These are phyloP conservation scores for Chaetomiaceae sp. DNA, from an alignment of 2,329 filamentous ascomycete species.

Conservation along the genomic window DNA sequence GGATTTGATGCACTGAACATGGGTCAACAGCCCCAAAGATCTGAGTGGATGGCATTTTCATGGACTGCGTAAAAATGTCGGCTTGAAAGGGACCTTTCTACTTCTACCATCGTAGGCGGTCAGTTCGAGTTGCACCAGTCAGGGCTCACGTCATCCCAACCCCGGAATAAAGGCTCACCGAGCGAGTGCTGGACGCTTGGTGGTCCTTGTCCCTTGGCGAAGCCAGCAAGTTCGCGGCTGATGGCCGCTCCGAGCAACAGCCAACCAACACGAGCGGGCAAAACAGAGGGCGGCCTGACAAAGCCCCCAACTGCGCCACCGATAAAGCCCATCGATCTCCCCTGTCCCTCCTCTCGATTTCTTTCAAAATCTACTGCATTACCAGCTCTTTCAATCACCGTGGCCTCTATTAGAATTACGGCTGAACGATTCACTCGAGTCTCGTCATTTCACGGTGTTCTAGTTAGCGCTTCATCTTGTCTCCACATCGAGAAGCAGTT, in stretches of 20 bases:
- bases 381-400: neutral
- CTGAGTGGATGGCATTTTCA: too few species aligned
- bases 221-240: neutral
- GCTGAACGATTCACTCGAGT: neutral
- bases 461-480: neutral
- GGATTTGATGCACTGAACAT: too few species aligned
- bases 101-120: too few species aligned
- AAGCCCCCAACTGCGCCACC: neutral
- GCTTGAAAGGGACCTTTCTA: too few species aligned
- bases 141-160: constrained; percentile 24
- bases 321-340: constrained; percentile 4
- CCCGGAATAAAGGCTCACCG: constrained; percentile 11
- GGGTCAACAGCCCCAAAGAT: too few species aligned
- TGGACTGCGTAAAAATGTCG: too few species aligned
- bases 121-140: too few species aligned
- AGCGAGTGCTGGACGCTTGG: neutral
- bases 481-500: neutral
- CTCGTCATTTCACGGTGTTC: too few species aligned
- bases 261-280: constrained; percentile 6
- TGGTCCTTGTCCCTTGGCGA: constrained; percentile 12
- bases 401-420: neutral
- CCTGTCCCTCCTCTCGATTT: neutral
- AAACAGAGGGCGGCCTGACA: neutral
- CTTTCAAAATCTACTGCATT: constrained; percentile 8
- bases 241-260: constrained; percentile 7